phyloP scores from a whole-genome alignment of 352 stramenopile genomes.

The Phytophthora sojae region DNA sequence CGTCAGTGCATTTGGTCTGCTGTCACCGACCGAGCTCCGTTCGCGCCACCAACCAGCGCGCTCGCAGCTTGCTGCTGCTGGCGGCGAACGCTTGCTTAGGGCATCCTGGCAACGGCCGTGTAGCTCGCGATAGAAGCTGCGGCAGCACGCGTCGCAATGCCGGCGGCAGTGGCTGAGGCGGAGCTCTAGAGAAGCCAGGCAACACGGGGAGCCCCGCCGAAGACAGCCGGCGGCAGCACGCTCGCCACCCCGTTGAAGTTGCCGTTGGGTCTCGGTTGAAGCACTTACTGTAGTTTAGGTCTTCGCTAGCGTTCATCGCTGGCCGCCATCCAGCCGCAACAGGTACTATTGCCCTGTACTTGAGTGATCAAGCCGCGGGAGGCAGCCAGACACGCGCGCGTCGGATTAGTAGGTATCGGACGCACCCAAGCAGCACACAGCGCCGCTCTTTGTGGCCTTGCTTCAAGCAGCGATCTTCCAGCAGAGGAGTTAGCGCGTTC shows the following conservation, averaged over 20 bases:
- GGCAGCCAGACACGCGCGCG: conserved; percentile 1
- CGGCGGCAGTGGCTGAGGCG: too few relatives aligned
- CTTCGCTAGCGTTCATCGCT: conserved; percentile 2
- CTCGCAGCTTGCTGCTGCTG: not conserved
- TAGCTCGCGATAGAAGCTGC: not conserved
- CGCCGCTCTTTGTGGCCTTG: conserved; percentile 3
- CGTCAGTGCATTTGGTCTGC: not conserved
- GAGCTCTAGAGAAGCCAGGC: not conserved
- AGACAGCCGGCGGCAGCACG: not conserved
- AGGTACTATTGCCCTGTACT: not conserved
- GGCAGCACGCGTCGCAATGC: not conserved
- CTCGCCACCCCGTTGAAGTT: not conserved
- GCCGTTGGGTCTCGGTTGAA: not conserved
- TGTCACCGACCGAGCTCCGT: not conserved
- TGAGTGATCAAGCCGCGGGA: not conserved
- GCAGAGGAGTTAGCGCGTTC: not conserved
- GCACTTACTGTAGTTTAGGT: not conserved
- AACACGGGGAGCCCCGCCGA: not conserved
- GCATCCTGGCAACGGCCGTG: not conserved
- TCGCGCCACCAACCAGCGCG: not conserved
- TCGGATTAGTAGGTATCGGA: not conserved
- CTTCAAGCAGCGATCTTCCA: conserved; percentile 1
- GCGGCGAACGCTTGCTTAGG: not conserved
- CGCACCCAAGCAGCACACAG: conserved; percentile 1
- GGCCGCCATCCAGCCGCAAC: not conserved